Evolutionary conservation across 2,329 filamentous ascomycete genomes (phyloP), one percentile per base, ranked within the genome.

Genomic region (Fusarium decemcellulare): DNA sequence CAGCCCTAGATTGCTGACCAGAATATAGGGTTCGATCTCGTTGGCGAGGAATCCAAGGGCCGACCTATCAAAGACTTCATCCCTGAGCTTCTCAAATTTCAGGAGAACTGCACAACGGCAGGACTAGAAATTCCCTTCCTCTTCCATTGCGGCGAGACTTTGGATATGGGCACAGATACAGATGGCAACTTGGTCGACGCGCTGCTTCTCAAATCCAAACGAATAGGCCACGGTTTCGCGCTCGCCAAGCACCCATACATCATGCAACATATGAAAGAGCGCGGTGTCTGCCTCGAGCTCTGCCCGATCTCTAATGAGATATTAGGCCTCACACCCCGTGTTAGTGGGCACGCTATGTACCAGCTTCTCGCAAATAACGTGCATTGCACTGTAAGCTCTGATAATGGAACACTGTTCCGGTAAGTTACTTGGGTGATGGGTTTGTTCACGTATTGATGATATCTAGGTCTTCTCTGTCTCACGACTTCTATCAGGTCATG

Each of bases 281-380:
- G 83, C n/a, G 83, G 84, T 10, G 87, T 94, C 36, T 93, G 91
- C 70, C 83, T 94, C n/a, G 92, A 94, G 80, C 81, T 92, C 2
- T 94, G 92, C 71, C 92, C 92, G 0, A 93, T 93, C 52, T 93
- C 91, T 1, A 94, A 94, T 74, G 92, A 94, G 81, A 83, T 94
- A 0, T 80, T 94, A 16, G 91, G 92, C 36, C 83, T 94, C 16
- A 92, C 90, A 53, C 86, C 89, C 9, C 85, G 88, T 47, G 85
- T 90, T 60, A 85, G 86, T 39, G 90, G 91, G 12, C 92, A 94
- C 72, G 81, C 90, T 15, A 88, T 91, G 76, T 92, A 93, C 40
- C 83, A 85, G 65, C 81, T 94, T 27, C 82, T 94, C 58, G 91
- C 91, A n/a, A 90, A 91, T 57, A 88, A 91, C 39, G 86, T 94